Evolutionary conservation across 257 asterid species (phyloP), one percentile per base, ranked within the genome.

Genomic region (Petrea volubilis): DNA sequence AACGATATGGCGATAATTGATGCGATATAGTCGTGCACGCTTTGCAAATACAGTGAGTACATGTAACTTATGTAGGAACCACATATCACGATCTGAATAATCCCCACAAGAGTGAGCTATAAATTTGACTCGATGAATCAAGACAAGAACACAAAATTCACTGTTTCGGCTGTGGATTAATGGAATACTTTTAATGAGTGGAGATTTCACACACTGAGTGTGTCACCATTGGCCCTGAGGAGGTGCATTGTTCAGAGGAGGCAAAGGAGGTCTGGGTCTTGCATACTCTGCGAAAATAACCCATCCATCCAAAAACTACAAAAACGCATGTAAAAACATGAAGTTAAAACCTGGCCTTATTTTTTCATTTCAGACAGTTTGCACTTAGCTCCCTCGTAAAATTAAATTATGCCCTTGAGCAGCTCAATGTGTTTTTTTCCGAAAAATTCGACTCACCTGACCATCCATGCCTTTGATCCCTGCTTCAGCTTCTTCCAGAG

Each of bases 391-490:
- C 64, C 23, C 46, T 8, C 11, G 46, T 1, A 4, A 33, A 23
- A 3, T 18, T 14, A 1, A 53, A 59, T 47, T 33, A 27, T 55
- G 18, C 50, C 9, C 21, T 15, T 38, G 27, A 44, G 61, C 14
- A 46, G 5, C 25, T 43, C 2, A 50, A 11, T 28, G 34, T 38
- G 55, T 60, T 36, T 55, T 60, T 49, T 27, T 65, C 10, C 2
- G 61, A 25, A 25, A 31, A 44, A 10, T 57, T 50, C 15, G 64
- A 64, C 74, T 74, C 50, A 93, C 98, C 97, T 87, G 83, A 63
- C 96, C 97, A 80, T 93, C 93, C 97, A 90, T 85, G 86, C 93
- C 97, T 67, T 84, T 76, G 44, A 86, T 81, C 79, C 96, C 98
- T 27, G 84, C 75, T 67, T 27, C 92, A 70, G 98, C 96, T 0